Evolutionary conservation across 192 early-diverging fungal species (phyloP).

Genomic region (Spizellomyces punctatus): DNA sequence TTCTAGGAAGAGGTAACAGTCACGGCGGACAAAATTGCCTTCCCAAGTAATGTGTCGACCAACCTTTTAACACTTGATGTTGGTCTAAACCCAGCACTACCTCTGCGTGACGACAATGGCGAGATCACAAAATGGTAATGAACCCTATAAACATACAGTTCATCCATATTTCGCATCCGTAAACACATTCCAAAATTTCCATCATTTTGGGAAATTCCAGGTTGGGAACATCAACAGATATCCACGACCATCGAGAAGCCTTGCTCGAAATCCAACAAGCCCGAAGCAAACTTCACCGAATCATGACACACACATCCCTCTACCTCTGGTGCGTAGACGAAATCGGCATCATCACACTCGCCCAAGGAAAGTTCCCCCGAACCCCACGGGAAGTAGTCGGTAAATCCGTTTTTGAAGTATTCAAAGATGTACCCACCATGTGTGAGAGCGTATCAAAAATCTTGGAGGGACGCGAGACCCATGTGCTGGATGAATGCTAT

Average conservation of each 20-base stretch:
- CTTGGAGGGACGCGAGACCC: not conserved
- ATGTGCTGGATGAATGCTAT: not conserved
- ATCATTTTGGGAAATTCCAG: not conserved
- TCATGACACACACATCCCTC: not conserved
- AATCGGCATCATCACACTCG: not conserved
- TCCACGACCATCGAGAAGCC: conserved; percentile 4
- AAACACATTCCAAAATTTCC: not conserved
- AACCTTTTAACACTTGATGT: not conserved
- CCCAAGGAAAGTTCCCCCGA: not conserved
- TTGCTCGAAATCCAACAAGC: not conserved
- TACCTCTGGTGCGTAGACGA: not conserved
- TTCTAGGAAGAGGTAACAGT: not conserved
- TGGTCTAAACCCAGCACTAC: not conserved
- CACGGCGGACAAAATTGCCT: not conserved
- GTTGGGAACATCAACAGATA: conserved; percentile 11
- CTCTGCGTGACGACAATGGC: not conserved
- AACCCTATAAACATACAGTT: not conserved
- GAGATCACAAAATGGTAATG: not conserved
- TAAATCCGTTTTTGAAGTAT: conserved; percentile 6
- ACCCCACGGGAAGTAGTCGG: not conserved
- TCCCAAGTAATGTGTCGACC: not conserved
- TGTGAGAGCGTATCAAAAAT: not conserved
- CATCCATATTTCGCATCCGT: too few relatives aligned
- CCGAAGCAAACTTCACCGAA: not conserved
- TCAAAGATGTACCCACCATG: not conserved